Base-by-base conservation (phyloP, 1,284 basidiomycete species). In the Melanopsichium pennsylvanicum region DNA sequence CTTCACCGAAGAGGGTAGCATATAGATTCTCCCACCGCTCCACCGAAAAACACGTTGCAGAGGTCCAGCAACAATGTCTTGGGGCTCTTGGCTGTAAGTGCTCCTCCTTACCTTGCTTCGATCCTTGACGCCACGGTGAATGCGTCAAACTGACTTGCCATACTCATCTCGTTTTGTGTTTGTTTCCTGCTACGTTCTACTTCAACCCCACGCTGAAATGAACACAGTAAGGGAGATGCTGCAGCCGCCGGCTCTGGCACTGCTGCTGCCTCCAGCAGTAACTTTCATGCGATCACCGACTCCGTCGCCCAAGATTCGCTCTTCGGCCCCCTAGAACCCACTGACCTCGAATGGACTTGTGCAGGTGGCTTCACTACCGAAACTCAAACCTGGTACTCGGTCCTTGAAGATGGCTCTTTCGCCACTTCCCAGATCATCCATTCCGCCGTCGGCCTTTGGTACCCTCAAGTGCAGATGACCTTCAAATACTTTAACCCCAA, bases 391-490 rank as follows among this genome's bases (percentile, higher is more conserved):
- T 98, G 89, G 84, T 99, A 99, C 83, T 85, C 89, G 31, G 86
- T 90, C 69, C 85, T 92, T 12, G 86, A 89, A 33, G 91, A 96
- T 84, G 94, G 94, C 5, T 87, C 86, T 21, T 86, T 88, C 50
- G 70, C 96, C 64, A 90, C 92, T 86, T 89, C 87, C 75, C 95
- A 98, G 84, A 87, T 98, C 62, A 97, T 99, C 78, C 93, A 97
- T 85, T 95, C 93, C 3, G 86, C 90, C 39, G 87, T 95, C 49
- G 96, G 96, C 6, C 81, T 93, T 44, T 94, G 91, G 91, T 92
- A 90, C 77, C 93, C 95, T 6, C 92, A 91, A 33, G 89, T 97
- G 74, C 96, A 99, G 82, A 93, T 97, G 83, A 92, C 89, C 3
- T 95, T 90, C 88, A 95, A 94, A 83, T 84, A 91, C 63, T 90